Conservation (phyloP, 1,284 basidiomycete species). For the Cutaneotrichosporon daszewskae region DNA sequence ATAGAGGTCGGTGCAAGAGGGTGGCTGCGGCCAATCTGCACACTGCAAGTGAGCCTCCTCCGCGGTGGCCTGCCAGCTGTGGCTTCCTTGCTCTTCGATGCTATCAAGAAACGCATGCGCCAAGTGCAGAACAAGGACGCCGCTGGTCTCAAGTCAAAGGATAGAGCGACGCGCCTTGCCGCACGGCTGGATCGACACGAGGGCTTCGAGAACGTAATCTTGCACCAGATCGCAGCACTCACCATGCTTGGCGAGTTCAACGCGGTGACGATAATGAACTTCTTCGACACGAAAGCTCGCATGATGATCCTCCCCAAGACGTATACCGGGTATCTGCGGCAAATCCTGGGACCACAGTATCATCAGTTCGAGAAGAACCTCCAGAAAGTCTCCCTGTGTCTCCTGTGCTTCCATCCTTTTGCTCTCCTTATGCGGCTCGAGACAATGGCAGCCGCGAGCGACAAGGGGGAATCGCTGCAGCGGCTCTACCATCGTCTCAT, state of each 20-base stretch:
- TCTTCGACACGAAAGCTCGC: conserved; percentile 13
- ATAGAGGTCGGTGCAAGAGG: conserved; percentile 24
- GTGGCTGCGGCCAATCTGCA: too few species aligned
- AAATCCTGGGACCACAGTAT: too few species aligned
- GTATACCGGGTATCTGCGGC: not conserved
- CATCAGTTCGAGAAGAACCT: conserved; percentile 15
- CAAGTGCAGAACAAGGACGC: conserved; percentile 18
- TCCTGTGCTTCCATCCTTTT: conserved; percentile 21
- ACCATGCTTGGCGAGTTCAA: conserved; percentile 24
- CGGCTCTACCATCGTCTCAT: conserved; percentile 20
- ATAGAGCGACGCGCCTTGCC: conserved; percentile 19
- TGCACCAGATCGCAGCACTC: conserved; percentile 21
- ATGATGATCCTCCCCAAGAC: not conserved
- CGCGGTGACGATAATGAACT: conserved; percentile 7
- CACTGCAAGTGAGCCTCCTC: conserved; percentile 22
- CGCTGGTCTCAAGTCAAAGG: conserved; percentile 10
- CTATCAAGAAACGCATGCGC: conserved; percentile 15
- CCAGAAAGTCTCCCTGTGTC: conserved; percentile 15
- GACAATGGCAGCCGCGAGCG: not conserved
- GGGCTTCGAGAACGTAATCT: conserved; percentile 17
- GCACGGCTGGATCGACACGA: conserved; percentile 20
- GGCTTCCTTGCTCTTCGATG: conserved; percentile 7
- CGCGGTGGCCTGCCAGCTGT: conserved; percentile 14
- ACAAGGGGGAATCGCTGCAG: not conserved
- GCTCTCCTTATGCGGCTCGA: conserved; percentile 17